A percentile compares a stretch with the other conserved stretches of the same genome.
Evolutionary conservation across 306 rosid species (phyloP).

Genomic region (Myrica gale): DNA sequence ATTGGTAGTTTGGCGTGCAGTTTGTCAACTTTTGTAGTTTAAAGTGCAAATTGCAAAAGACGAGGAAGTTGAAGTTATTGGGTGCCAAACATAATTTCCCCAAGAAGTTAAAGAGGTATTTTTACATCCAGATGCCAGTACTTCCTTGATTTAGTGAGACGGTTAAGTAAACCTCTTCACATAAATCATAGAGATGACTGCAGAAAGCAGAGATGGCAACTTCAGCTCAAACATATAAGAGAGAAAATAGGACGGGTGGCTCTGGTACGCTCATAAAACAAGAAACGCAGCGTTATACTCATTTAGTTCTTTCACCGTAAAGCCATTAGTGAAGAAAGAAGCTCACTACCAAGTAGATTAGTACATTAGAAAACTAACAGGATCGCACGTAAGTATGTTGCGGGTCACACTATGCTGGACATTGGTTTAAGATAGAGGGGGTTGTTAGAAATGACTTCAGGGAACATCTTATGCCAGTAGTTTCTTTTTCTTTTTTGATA

Average conservation of each 20-base stretch:
- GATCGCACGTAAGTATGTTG: background rate
- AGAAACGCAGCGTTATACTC: background rate
- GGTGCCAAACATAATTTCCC: no score
- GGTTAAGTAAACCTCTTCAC: background rate
- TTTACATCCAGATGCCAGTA: background rate
- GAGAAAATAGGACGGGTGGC: background rate
- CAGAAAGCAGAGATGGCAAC: background rate
- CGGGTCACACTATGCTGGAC: background rate
- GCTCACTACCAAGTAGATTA: background rate
- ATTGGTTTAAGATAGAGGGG: background rate
- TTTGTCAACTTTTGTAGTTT: no score
- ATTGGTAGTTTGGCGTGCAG: no score
- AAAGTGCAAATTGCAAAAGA: no score
- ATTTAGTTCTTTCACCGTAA: background rate
- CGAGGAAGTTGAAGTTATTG: background rate
- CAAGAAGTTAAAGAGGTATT: no score
- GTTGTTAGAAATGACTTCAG: background rate
- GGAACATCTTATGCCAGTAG: no score
- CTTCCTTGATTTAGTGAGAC: background rate
- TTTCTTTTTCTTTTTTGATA: no score
- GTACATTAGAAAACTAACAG: background rate
- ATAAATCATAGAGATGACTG: background rate
- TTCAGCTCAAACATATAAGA: background rate
- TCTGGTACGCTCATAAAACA: background rate
- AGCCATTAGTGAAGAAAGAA: background rate